Base-by-base conservation (phyloP, 192 early-diverging fungal genomes). In the Entomortierella lignicola region DNA sequence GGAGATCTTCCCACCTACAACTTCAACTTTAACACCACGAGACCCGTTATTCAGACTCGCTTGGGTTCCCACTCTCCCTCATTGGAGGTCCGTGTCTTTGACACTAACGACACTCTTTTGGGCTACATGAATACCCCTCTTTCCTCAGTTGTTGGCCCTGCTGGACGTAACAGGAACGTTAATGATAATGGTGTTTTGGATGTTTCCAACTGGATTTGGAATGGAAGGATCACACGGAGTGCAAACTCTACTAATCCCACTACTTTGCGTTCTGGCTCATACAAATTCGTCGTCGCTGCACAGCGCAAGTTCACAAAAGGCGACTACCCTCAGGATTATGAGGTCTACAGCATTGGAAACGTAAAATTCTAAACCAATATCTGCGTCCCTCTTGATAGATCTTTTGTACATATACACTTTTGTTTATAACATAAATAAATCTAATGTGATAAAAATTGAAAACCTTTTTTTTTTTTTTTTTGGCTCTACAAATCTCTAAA, bases 271-370 rank as follows among this genome's bases (percentile, higher is more conserved):
- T 41, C 72, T 13, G 72, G 72, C 39, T 25, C 42, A 2, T 74
- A 74, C 29, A 37, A 52, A 2, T 8, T 74, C 37, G 63, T 62
- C 1, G 56, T 66, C 27, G 72, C 72, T 4, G 44, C 50, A 2
- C 72, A 74, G 42, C 26, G 54, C 11, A 74, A 74, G 58, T 21
- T 74, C 29, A 74, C 57, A 20, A 31, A 52, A n/a, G 72, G 72
- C 8, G 25, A 23, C 13, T 74, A 74, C 52, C 72, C 72, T 10
- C 18, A 39, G 12, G 72, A 74, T 41, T 74, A 55, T 55, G 71
- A 73, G 41, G 27, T 59, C n/a, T 73, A 60, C 65, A 63, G 47
- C 17, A 15, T 73, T 6, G 62, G 62, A 17, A 53, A 17, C 11
- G 34, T 72, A 55, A 58, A 64, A 25, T 30, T 72, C 47, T 72